phyloP scores from a whole-genome alignment of 1,139 yeast genomes.

The Debaryomycetaceae sp. region DNA sequence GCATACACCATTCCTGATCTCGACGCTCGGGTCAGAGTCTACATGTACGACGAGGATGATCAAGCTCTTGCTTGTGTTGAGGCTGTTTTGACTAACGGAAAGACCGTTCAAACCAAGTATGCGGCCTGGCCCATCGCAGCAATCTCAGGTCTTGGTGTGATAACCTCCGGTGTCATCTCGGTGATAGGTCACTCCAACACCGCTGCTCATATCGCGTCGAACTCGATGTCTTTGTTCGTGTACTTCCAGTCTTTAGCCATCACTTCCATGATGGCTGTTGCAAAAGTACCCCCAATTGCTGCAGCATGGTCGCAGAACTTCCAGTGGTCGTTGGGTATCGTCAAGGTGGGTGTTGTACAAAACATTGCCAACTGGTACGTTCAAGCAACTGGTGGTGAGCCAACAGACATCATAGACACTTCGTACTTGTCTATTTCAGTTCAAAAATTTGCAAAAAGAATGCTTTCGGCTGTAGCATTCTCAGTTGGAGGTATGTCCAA shows the following conservation, averaged over 20 bases:
- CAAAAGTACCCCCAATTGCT: conserved; percentile 91
- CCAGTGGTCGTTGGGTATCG: conserved; percentile 94
- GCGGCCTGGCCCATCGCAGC: conserved; percentile 98
- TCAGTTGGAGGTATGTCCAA: neutral
- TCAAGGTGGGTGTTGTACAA: conserved; percentile 79
- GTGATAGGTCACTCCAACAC: conserved; percentile 88
- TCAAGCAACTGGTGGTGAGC: conserved; percentile 90
- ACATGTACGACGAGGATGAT: conserved; percentile 51
- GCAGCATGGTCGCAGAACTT: conserved; percentile 98
- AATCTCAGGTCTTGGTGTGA: conserved; percentile 79
- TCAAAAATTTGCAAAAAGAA: conserved; percentile 50
- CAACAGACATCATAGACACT: conserved; percentile 65
- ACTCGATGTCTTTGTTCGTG: conserved; percentile 85
- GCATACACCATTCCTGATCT: conserved; percentile 92
- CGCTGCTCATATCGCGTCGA: conserved; percentile 95
- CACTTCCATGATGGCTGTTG: conserved; percentile 94
- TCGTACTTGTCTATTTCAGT: conserved; percentile 70
- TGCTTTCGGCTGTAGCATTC: neutral
- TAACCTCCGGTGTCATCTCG: conserved; percentile 84
- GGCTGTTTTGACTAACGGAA: conserved; percentile 81
- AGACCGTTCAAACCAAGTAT: conserved; percentile 89
- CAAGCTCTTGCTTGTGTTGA: conserved; percentile 80
- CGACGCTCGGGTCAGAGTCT: conserved; percentile 85
- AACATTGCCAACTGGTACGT: conserved; percentile 88
- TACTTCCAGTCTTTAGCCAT: conserved; percentile 94